These are phyloP conservation scores for Phytophthora litchii DNA, from an alignment of 352 stramenopile genomes.

Conservation along the genomic window DNA sequence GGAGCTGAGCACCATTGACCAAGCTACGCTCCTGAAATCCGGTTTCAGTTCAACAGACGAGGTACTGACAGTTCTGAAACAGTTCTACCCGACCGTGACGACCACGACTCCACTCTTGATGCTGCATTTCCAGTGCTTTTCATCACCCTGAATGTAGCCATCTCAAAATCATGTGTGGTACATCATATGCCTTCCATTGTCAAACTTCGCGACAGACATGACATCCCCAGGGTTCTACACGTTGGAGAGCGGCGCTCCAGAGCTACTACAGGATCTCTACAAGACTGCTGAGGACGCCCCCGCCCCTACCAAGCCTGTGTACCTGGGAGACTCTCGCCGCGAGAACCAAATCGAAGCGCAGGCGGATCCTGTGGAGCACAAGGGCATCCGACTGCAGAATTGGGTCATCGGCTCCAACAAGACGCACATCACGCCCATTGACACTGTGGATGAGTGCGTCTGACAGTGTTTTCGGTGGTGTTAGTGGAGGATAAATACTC, in stretches of 20 bases:
- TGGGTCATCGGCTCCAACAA: slow-evolving; percentile 84
- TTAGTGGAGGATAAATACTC: background rate
- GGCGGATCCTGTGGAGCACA: slow-evolving; percentile 69
- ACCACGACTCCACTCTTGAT: slow-evolving; percentile 48
- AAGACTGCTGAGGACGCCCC: slow-evolving; percentile 12
- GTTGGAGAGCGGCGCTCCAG: slow-evolving; percentile 45
- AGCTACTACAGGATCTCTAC: slow-evolving; percentile 57
- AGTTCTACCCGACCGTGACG: slow-evolving; percentile 64
- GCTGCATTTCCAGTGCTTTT: slow-evolving; percentile 57
- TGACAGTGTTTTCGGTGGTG: background rate
- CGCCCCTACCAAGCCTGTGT: slow-evolving; percentile 14
- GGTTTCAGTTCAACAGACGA: slow-evolving; percentile 46
- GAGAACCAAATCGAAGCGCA: slow-evolving; percentile 44
- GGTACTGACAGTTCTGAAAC: slow-evolving; percentile 51
- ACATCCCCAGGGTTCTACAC: slow-evolving; percentile 57
- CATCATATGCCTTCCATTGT: background rate
- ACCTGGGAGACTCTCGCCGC: slow-evolving; percentile 56
- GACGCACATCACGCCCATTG: slow-evolving; percentile 82
- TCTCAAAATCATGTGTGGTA: background rate
- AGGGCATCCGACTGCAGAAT: slow-evolving; percentile 61
- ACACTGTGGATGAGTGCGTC: slow-evolving; percentile 68
- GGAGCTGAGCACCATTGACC: slow-evolving; percentile 36
- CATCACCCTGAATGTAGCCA: slow-evolving; percentile 9
- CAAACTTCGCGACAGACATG: slow-evolving; percentile 25
- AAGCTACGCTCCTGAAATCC: slow-evolving; percentile 44